Conservation (phyloP, 768 basidiomycete genomes). For the Kwoniella sp. region DNA sequence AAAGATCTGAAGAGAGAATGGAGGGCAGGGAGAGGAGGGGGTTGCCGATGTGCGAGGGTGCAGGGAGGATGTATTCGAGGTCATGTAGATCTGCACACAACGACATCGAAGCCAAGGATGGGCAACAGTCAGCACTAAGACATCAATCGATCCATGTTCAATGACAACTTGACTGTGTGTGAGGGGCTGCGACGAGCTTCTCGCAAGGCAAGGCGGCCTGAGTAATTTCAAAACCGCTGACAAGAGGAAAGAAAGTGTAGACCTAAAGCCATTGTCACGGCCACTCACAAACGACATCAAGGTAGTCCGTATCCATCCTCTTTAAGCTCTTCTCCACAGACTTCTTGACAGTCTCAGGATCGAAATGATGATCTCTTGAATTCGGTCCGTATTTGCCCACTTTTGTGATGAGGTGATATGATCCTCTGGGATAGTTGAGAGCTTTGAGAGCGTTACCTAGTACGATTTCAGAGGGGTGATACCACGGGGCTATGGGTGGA, state of each 20-base stretch:
- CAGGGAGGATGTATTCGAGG: conserved; percentile 50
- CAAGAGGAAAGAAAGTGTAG: too few species aligned
- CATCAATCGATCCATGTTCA: too few species aligned
- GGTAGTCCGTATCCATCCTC: conserved; percentile 48
- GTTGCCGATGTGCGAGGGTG: conserved; percentile 31
- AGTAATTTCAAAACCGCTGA: too few species aligned
- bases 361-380: conserved; percentile 45
- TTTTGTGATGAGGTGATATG: conserved; percentile 55
- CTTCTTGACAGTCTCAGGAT: conserved; percentile 35
- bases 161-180: too few species aligned
- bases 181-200: too few species aligned
- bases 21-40: conserved; percentile 25
- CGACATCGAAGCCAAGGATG: background rate
- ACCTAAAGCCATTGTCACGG: too few species aligned
- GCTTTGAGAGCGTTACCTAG: conserved; percentile 46
- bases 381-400: conserved; percentile 52
- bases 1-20: conserved; percentile 18
- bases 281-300: conserved; percentile 56
- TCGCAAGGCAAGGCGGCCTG: too few species aligned
- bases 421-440: conserved; percentile 45
- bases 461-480: conserved; percentile 57
- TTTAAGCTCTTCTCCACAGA: conserved; percentile 51
- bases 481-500: conserved; percentile 43
- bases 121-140: too few species aligned
- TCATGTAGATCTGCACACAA: conserved; percentile 57